Conservation (phyloP, 202 grass and related monocot genomes). For the Carex arenaria region DNA sequence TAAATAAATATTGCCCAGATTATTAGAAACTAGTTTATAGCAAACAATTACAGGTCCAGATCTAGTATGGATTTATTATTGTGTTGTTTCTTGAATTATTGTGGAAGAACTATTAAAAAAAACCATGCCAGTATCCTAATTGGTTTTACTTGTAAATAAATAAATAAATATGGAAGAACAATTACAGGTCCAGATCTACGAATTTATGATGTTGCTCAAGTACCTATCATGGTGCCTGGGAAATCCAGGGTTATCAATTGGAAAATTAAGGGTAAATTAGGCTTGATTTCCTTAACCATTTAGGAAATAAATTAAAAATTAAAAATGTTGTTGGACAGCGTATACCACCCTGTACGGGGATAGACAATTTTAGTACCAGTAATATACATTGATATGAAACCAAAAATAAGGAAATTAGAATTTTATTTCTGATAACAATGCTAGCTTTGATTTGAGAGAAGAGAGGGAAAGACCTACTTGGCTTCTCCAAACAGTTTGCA, state of each 20-base stretch:
- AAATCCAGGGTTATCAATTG: background rate
- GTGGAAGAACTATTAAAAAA: background rate
- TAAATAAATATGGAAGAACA: too few species aligned
- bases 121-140: background rate
- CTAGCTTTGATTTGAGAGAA: too few species aligned
- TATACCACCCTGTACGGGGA: background rate
- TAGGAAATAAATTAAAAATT: background rate
- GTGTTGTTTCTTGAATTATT: background rate
- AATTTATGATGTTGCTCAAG: background rate
- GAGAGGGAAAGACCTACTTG: too few species aligned
- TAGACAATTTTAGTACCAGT: background rate
- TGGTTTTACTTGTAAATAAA: background rate
- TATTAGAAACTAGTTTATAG: background rate
- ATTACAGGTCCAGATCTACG: constrained; percentile 34
- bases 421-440: too few species aligned
- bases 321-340: background rate
- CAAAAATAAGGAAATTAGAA: too few species aligned
- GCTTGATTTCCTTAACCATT: background rate
- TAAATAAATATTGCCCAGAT: too few species aligned
- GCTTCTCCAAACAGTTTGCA: too few species aligned
- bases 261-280: background rate
- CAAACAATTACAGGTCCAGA: background rate
- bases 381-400: background rate
- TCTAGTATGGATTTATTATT: background rate
- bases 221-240: background rate